Evolutionary conservation across 441 rosid species (phyloP), one percentile per base, ranked within the genome.

Genomic region (Gossypium lobatum): DNA sequence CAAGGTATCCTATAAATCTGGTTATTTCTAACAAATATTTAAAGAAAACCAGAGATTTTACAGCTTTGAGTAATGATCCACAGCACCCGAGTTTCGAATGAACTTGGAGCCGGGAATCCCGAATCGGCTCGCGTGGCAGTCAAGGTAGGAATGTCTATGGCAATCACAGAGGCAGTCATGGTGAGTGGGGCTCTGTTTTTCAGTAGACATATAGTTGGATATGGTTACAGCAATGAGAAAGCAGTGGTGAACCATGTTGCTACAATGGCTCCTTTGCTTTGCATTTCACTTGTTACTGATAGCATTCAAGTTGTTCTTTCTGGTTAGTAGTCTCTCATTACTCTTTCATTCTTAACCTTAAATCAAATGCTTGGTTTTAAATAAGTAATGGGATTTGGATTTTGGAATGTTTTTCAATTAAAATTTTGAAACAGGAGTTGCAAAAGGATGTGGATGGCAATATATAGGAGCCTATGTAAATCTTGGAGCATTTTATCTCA

Each of bases 401-500:
- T 55, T 34, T 62, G 55, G 6, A 52, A 52, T 52, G 0, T 20
- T 10, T 31, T 31, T 0, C 0, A 31, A 31, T 31, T 31, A 31
- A 31, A 31, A 31, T 0, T 31, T 31, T 64, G 0, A 37, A 1
- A 45, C 53, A 83, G 87, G 88, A 45, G 83, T 87, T 69, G 82
- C 86, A 42, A 82, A 77, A 64, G 87, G 87, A 72, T 75, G 80
- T 67, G 88, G 85, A 18, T 83, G 86, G 82, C 85, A 80, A 28
- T 74, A 71, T 18, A 48, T 79, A 6, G 86, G 90, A n/a, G 90
- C 88, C 7, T 80, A 73, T 59, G 74, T 80, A 48, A 82, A 78
- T 48, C 81, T 87, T 1, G 85, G 73, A 37, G 87, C 85, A 46
- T 87, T 73, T 73, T 80, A 83, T 59, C 9, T 84, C 6, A 66